phyloP scores from a whole-genome alignment of 129 eudicot genomes.

The Lonicera japonica region DNA sequence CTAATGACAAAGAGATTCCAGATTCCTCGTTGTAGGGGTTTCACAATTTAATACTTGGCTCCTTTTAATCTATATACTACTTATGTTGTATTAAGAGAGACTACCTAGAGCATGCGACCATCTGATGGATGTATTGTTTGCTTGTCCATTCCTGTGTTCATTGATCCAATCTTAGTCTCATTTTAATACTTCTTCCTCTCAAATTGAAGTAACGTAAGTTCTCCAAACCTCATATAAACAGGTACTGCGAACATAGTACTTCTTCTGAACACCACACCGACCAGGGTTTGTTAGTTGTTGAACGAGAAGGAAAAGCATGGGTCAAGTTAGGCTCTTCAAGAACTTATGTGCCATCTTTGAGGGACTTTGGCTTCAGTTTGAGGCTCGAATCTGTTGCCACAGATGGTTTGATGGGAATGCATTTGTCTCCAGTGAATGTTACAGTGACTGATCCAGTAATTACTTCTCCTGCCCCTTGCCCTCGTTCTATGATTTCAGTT shows the following conservation, averaged over 20 bases:
- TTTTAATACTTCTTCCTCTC: background rate
- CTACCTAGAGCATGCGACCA: no score
- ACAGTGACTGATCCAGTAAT: conserved; percentile 13
- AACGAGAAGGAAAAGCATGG: no score
- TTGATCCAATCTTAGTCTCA: background rate
- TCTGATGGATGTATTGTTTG: no score
- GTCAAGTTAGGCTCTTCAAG: conserved; percentile 14
- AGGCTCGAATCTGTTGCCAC: conserved; percentile 10
- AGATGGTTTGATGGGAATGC: conserved; percentile 6
- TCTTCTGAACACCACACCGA: background rate
- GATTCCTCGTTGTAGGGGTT: no score
- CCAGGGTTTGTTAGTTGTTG: no score
- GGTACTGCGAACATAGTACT: conserved; percentile 5
- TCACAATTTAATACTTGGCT: no score
- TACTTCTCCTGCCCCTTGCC: conserved; percentile 11
- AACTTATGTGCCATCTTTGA: conserved; percentile 13
- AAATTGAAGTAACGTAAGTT: background rate
- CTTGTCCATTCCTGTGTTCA: no score
- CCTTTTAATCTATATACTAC: no score
- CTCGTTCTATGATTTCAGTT: conserved; percentile 17
- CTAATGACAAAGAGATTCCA: no score
- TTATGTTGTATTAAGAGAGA: no score
- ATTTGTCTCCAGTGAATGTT: conserved; percentile 12
- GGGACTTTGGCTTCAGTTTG: conserved; percentile 7
- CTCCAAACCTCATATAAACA: conserved; percentile 2